phyloP scores from a whole-genome alignment of 805 yeast species.

The Monosporozyma solicola region DNA sequence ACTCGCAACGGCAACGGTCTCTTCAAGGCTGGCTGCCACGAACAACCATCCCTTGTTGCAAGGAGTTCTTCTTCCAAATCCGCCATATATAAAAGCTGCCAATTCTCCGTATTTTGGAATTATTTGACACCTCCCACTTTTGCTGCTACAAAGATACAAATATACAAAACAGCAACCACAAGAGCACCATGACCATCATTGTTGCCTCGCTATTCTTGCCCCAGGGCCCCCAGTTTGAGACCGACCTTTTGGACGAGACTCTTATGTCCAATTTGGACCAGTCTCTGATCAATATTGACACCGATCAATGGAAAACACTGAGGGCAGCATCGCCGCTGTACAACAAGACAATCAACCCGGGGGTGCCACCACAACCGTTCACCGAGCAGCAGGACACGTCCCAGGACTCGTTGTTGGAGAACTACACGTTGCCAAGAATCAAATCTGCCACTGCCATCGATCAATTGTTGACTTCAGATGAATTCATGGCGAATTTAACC shows the following conservation, averaged over 20 bases:
- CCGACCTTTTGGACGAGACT: constrained; percentile 13
- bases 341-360: background rate
- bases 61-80: background rate
- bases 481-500: constrained; percentile 27
- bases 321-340: constrained; percentile 1
- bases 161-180: background rate
- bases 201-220: constrained; percentile 69
- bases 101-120: background rate
- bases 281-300: constrained; percentile 1
- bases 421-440: constrained; percentile 3
- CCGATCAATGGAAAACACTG: background rate
- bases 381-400: background rate
- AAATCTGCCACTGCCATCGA: constrained; percentile 7
- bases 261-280: constrained; percentile 1
- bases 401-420: constrained; percentile 6
- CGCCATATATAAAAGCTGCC: background rate
- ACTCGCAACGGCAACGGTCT: background rate
- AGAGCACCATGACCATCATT: constrained; percentile 44
- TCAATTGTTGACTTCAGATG: constrained; percentile 21
- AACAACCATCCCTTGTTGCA: constrained; percentile 1
- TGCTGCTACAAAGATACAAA: background rate
- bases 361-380: background rate
- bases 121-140: background rate
- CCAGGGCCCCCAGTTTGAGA: constrained; percentile 51
- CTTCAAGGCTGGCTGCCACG: background rate